Base-by-base conservation (phyloP, 805 yeast genomes). In the Saccharomycopsis malanga region DNA sequence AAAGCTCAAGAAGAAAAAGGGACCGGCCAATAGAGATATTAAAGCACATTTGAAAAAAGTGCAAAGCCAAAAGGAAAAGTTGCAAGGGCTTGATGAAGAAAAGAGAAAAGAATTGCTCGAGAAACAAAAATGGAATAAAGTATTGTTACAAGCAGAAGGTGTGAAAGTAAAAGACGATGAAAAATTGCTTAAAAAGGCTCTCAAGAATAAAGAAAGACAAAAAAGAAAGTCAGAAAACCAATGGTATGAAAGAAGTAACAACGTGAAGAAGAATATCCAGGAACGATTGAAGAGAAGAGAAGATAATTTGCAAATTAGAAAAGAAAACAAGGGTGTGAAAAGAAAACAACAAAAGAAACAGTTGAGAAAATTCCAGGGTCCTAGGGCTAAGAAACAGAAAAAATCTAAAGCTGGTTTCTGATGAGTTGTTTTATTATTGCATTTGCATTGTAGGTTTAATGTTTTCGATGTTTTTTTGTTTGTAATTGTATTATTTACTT, bases 201-300 rank as follows among this genome's bases (percentile, higher is more conserved):
- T 91, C 52, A 88, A 84, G 68, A 75, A 84, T 57, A 86, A 87
- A 61, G 91, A 87, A 57, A 79, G 84, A 52, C 74, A 75, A 60
- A 93, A 93, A 71, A 76, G 85, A 59, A 86, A 81, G 69, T 83
- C 94, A 49, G 95, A 87, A 58, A 69, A 78, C 44, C 95, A 91
- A 64, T 93, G 99, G 99, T 75, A 69, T 54, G 97, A 91, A 44
- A 77, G 99, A 55, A 82, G 85, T 61, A 84, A 81, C 57, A 74
- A 74, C 32, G 96, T 93, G 12, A 77, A 77, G 49, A 85, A 81
- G 56, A 80, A 82, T 34, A 81, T 84, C 44, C 73, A 79, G 41
- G 85, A 82, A 15, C 83, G 83, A 58, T 79, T 76, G 53, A 86
- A 87, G 69, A 83, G 93, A 72, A 79, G 98, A 64, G 96, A 89